phyloP scores from a whole-genome alignment of 208 protist genomes.

The Leishmania tropica region DNA sequence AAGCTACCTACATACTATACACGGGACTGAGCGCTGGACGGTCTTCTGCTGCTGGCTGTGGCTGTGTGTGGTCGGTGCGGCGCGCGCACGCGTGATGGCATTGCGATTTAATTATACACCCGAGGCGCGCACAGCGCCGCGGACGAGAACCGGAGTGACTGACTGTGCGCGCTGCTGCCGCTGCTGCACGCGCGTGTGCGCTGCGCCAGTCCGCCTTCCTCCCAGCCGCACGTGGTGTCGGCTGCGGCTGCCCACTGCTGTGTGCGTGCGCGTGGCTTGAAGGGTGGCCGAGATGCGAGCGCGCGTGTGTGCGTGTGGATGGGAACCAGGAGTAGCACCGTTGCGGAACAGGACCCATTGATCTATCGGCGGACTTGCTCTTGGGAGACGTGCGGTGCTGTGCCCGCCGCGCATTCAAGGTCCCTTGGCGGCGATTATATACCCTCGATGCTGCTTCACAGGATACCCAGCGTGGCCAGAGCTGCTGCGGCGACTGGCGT shows the following conservation, averaged over 20 bases:
- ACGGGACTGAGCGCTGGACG: conserved; percentile 19
- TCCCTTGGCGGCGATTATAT: too few species aligned
- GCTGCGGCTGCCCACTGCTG: conserved; percentile 1
- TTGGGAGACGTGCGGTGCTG: conserved; percentile 13
- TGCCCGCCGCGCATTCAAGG: too few species aligned
- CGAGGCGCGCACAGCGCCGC: conserved; percentile 6
- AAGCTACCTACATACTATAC: conserved; percentile 24
- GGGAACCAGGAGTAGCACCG: conserved; percentile 29
- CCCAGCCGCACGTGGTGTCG: conserved; percentile 8
- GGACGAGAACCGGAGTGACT: conserved; percentile 3
- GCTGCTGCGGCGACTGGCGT: too few species aligned
- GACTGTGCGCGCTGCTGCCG: background rate
- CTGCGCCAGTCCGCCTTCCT: conserved; percentile 1
- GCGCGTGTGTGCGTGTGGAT: background rate
- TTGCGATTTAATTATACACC: conserved; percentile 14
- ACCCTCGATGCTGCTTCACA: too few species aligned
- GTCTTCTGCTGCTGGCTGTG: conserved; percentile 6
- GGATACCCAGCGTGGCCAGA: too few species aligned
- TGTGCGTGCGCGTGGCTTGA: conserved; percentile 7
- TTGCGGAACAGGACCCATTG: conserved; percentile 25
- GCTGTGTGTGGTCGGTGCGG: background rate
- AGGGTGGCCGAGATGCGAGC: conserved; percentile 2
- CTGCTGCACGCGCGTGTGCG: background rate
- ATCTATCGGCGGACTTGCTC: conserved; percentile 29
- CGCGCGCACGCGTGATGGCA: conserved; percentile 6